Base-by-base conservation (phyloP, 169 alveolate genomes). In the Blepharisma undulans region DNA sequence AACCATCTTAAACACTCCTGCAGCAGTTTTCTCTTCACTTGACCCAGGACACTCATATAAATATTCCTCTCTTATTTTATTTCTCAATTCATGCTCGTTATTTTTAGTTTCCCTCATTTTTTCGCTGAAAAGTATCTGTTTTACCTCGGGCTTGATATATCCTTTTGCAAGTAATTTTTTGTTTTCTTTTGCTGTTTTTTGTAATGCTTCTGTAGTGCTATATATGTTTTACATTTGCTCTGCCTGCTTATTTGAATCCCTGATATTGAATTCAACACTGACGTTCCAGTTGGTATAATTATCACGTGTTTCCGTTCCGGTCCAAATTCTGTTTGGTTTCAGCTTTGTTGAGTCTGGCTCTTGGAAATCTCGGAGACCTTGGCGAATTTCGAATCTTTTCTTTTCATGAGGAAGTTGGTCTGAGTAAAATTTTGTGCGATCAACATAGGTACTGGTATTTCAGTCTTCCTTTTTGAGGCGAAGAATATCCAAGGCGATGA, bases 391-490 rank as follows among this genome's bases (percentile, higher is more conserved):
- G 18, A 48, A 48, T 72, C 33, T 30, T n/a, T 48, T 6, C 34
- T 30, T 82, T 4, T 32, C 59, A 6, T 22, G 59, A 12, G 86
- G 86, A n/a, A 78, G 27, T 14, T 34, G 89, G 72, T 59, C 76
- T 19, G 22, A 16, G 22, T 34, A 30, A 72, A 19, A 82, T 29
- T 82, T 82, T 19, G 33, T 82, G 22, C 33, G 22, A 29, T 82
- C 89, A 21, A 82, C 89, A 77, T 34, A 82, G n/a, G 89, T 82
- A 72, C 89, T 82, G 25, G 25, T 82, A 32, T 36, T 82, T 77
- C 89, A 82, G 30, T 30, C 76, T 36, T 66, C 76, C n/a, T 66
- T n/a, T 82, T 82, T 82, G 22, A 82, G 27, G 10, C 89, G 21
- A 8, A 82, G 33, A 29, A 82, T 82, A 19, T 82, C 89, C 6